These are phyloP conservation scores for Gentiana dahurica DNA, from an alignment of 257 asterid species.

Conservation along the genomic window DNA sequence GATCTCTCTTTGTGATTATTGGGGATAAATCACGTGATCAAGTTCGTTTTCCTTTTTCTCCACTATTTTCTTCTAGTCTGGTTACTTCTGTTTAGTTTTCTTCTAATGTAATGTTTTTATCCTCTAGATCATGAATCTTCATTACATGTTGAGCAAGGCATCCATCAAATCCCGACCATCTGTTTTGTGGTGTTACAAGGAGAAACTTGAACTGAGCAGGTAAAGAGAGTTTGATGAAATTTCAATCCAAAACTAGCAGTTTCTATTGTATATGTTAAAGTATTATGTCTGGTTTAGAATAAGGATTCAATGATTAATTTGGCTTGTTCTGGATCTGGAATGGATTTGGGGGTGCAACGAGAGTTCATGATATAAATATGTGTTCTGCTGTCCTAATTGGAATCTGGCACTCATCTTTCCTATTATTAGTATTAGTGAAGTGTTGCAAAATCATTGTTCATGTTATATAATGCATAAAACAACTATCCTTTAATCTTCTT, in stretches of 20 bases:
- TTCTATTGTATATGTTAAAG: not conserved
- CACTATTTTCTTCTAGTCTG: not conserved
- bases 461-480: no score
- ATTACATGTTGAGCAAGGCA: conserved; percentile 47
- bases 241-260: not conserved
- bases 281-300: not conserved
- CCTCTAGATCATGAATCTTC: conserved; percentile 50
- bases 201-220: conserved; percentile 80
- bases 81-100: not conserved
- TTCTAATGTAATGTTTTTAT: not conserved
- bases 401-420: no score
- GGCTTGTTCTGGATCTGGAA: no score
- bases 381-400: no score
- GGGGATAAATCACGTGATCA: conserved; percentile 67
- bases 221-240: not conserved
- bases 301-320: no score
- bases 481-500: no score
- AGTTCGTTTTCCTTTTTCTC: conserved; percentile 14
- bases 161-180: conserved; percentile 47
- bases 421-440: no score
- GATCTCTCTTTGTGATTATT: conserved; percentile 67
- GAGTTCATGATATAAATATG: no score
- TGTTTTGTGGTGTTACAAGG: conserved; percentile 86
- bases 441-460: no score
- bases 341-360: no score